Percentiles rank a stretch among this genome's conserved stretches.
Conservation (phyloP, 768 basidiomycete species). For the Panellus pusillus region DNA sequence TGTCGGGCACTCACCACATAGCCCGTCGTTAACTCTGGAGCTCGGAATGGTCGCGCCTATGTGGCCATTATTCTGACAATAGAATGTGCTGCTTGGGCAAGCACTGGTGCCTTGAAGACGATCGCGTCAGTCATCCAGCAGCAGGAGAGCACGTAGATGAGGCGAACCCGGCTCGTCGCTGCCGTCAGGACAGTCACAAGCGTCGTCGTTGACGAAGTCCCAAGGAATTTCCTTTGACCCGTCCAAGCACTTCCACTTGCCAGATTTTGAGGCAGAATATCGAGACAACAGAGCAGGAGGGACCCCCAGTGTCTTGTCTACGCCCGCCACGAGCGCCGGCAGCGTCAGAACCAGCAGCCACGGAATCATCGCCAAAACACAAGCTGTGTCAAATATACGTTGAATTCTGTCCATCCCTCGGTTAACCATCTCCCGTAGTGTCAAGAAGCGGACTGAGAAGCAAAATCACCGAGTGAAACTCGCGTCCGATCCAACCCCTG, state of each 20-base stretch:
- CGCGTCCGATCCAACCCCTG: constrained; percentile 9
- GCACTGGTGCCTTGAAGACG: constrained; percentile 71
- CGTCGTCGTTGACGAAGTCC: constrained; percentile 88
- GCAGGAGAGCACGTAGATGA: neutral
- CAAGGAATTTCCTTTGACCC: constrained; percentile 77
- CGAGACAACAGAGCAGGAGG: constrained; percentile 51
- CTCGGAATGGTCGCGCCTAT: constrained; percentile 76
- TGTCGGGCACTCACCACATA: constrained; percentile 69
- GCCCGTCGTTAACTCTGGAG: constrained; percentile 86
- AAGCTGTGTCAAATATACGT: constrained; percentile 22
- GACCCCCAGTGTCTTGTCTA: constrained; percentile 59
- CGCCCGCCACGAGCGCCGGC: constrained; percentile 35
- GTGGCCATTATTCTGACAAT: constrained; percentile 87
- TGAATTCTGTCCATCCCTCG: constrained; percentile 10
- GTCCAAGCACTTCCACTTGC: constrained; percentile 79
- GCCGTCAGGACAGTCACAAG: constrained; percentile 93
- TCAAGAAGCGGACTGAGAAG: too few species aligned
- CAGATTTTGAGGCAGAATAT: constrained; percentile 54
- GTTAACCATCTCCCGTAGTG: neutral
- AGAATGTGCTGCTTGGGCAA: constrained; percentile 74
- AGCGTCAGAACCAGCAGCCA: constrained; percentile 49
- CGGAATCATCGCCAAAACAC: constrained; percentile 41
- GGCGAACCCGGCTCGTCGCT: constrained; percentile 86
- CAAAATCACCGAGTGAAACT: constrained; percentile 8
- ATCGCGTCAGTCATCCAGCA: constrained; percentile 10